Conservation (phyloP, 73 alveolate species). For the Stentor coeruleus region DNA sequence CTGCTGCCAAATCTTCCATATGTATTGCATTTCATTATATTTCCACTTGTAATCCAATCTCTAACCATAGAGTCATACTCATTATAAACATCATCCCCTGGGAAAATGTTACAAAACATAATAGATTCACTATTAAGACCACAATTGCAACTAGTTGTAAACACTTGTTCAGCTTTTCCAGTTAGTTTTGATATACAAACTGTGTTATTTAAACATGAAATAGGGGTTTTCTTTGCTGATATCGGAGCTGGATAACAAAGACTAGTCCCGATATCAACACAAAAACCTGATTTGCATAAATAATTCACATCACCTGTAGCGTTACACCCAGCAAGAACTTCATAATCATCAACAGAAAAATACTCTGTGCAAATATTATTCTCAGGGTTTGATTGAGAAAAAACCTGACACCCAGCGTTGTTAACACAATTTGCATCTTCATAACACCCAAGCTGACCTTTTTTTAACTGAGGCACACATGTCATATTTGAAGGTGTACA, state of each 20-base stretch:
- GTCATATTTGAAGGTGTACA: background rate
- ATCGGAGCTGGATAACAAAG: background rate
- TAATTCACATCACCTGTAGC: background rate
- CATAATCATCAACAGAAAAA: background rate
- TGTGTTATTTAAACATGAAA: background rate
- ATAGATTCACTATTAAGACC: background rate
- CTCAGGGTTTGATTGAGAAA: background rate
- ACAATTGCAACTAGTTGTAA: background rate
- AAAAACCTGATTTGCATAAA: background rate
- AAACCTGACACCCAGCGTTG: background rate
- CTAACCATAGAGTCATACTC: background rate
- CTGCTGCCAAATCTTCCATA: background rate
- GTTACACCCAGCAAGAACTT: background rate
- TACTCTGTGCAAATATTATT: background rate
- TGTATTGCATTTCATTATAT: background rate
- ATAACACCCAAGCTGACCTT: background rate
- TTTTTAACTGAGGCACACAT: background rate
- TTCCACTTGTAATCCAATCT: background rate
- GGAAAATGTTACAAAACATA: background rate
- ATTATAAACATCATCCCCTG: background rate
- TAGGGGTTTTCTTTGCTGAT: background rate
- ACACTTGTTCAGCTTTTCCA: background rate
- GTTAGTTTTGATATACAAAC: background rate
- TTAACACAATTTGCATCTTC: conserved; percentile 1
- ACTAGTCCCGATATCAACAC: background rate